Base-by-base conservation (phyloP, 805 yeast genomes). In the Starmera quercuum region DNA sequence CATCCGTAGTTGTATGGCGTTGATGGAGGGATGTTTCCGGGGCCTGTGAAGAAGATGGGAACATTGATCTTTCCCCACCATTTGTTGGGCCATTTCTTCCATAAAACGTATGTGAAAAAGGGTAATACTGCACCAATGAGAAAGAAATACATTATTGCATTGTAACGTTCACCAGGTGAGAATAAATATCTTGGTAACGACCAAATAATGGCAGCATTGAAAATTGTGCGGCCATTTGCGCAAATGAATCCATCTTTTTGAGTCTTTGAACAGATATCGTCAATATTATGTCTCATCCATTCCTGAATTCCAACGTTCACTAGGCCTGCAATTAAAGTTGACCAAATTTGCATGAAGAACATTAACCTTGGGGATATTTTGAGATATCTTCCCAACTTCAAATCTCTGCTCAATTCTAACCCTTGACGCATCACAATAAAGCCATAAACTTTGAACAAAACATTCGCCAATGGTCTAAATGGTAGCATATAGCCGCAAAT, bases 21-120 rank as follows among this genome's bases (percentile, higher is more conserved):
- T 25, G 83, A 80, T 27, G 90, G 88, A 12, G 90, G 88, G 45
- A 79, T 73, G 44, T 66, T 64, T 29, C 78, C 78, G n/a, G 72
- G 56, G 6, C 74, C 69, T 14, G 68, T 61, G 46, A 83, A 68
- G 34, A 84, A 78, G 9, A 79, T 77, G 1, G 87, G 84, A 3
- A 78, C 71, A 37, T 72, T 73, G 38, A 73, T 61, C 39, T 64
- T 60, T 18, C 58, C 57, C 25, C 52, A 36, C 35, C 40, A 66
- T 17, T 41, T 46, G 30, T 47, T 42, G 17, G 64, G 66, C 31
- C 40, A 41, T 31, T 35, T 42, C 39, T 44, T 49, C 36, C 56
- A 54, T 13, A 56, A 15, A 18, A 41, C 39, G 44, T 50, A 61
- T 8, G 59, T 58, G n/a, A 54, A 58, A 5, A 63, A 32, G 2